Evolutionary conservation across 331 rosid genomes (phyloP).

Genomic region (Stylosanthes scabra): DNA sequence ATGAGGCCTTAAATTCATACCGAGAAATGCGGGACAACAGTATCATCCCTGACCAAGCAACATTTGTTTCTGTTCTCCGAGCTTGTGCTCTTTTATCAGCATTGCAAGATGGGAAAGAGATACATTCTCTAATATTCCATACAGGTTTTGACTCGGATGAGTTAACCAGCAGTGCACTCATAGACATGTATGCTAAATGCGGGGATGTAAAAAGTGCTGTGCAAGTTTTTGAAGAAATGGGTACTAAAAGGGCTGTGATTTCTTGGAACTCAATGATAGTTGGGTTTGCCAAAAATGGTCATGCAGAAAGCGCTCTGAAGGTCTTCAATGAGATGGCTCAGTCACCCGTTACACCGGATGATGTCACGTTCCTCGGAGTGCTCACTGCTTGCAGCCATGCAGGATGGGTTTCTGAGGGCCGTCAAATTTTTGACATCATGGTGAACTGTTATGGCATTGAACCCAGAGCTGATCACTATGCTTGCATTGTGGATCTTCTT

Average conservation of each 20-base stretch:
- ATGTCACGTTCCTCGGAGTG: constrained; percentile 89
- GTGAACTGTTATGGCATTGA: constrained; percentile 52
- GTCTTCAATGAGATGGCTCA: constrained; percentile 68
- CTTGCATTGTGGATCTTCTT: constrained; percentile 87
- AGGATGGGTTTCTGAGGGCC: constrained; percentile 74
- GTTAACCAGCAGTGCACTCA: constrained; percentile 71
- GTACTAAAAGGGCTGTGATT: constrained; percentile 63
- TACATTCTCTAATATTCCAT: constrained; percentile 72
- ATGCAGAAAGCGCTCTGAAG: constrained; percentile 67
- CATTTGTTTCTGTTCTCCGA: constrained; percentile 81
- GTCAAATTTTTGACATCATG: constrained; percentile 58
- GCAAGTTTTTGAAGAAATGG: constrained; percentile 74
- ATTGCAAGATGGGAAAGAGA: constrained; percentile 62
- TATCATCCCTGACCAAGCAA: constrained; percentile 84
- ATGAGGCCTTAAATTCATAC: constrained; percentile 66
- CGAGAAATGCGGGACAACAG: constrained; percentile 64
- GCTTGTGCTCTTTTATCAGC: constrained; percentile 74
- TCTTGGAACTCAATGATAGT: constrained; percentile 96
- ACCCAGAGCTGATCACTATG: constrained; percentile 74
- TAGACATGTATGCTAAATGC: constrained; percentile 96
- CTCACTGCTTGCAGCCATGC: constrained; percentile 96
- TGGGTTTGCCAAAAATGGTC: constrained; percentile 91
- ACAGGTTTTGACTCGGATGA: constrained; percentile 82
- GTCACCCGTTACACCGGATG: constrained; percentile 63
- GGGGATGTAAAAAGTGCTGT: constrained; percentile 70